Evolutionary conservation across 192 early-diverging fungal species (phyloP).

Genomic region (Neocallimastix lanati): DNA sequence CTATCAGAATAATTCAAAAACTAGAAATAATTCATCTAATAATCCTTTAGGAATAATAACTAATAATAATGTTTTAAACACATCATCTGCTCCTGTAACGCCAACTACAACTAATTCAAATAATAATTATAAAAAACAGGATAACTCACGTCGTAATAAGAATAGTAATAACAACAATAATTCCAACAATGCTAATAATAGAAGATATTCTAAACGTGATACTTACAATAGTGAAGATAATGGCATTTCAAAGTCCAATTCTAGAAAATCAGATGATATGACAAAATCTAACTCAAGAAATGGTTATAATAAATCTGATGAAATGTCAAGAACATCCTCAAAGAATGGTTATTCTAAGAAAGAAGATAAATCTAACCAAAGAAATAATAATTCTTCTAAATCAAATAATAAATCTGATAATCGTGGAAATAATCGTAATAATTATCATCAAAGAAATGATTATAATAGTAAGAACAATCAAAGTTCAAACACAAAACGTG

Average conservation of each 20-base stretch:
- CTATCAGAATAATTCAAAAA: not conserved
- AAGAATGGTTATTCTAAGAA: not conserved
- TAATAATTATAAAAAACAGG: not conserved
- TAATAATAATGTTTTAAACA: not conserved
- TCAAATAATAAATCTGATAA: not conserved
- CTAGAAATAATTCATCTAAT: not conserved
- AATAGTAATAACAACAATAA: not conserved
- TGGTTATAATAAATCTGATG: not conserved
- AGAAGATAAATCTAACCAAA: not conserved
- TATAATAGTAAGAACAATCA: not conserved
- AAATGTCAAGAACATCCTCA: not conserved
- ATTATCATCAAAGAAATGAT: not conserved
- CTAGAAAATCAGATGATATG: not conserved
- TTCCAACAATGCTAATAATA: not conserved
- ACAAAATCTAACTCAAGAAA: not conserved
- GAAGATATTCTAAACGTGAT: not conserved
- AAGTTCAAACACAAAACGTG: not conserved
- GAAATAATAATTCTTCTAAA: not conserved
- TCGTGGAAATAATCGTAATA: not conserved
- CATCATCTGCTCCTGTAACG: not conserved
- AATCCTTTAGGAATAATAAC: not conserved
- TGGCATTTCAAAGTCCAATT: not conserved
- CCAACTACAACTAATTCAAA: not conserved
- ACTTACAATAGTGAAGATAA: not conserved
- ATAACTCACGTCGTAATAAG: not conserved